Conservation (phyloP, 495 filamentous ascomycete species). For the Filosporella fistucella region DNA sequence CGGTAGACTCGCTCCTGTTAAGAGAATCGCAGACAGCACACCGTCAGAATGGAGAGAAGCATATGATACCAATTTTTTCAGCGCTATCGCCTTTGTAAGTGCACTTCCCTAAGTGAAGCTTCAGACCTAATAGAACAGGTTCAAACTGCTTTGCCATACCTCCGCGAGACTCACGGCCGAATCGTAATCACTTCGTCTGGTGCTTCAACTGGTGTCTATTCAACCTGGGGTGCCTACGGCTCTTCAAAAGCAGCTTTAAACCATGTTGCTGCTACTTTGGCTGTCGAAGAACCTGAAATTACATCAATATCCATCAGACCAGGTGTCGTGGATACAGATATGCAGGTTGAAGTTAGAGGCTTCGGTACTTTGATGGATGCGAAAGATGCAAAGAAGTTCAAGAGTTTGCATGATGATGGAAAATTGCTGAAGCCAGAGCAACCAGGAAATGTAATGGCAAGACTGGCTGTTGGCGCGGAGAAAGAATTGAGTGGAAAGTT, state of each 20-base stretch:
- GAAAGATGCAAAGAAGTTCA: constrained; percentile 65
- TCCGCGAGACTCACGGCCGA: constrained; percentile 64
- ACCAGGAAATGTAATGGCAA: constrained; percentile 81
- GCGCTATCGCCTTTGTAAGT: constrained; percentile 70
- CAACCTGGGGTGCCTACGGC: constrained; percentile 76
- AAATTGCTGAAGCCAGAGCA: constrained; percentile 75
- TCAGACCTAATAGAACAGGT: constrained; percentile 38
- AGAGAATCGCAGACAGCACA: constrained; percentile 57
- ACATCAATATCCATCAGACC: constrained; percentile 69
- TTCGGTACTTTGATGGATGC: constrained; percentile 61
- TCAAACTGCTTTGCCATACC: constrained; percentile 66
- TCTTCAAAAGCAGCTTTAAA: constrained; percentile 87
- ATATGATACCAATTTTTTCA: constrained; percentile 84
- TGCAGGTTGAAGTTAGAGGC: constrained; percentile 81
- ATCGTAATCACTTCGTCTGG: constrained; percentile 76
- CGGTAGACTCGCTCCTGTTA: constrained; percentile 74
- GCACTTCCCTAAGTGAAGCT: background rate
- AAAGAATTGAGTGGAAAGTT: constrained; percentile 70
- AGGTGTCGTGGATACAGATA: constrained; percentile 86
- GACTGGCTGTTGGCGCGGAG: constrained; percentile 53
- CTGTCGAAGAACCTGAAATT: constrained; percentile 74
- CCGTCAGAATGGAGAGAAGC: constrained; percentile 67
- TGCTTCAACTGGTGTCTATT: constrained; percentile 62
- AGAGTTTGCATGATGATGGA: constrained; percentile 58
- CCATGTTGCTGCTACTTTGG: constrained; percentile 68